phyloP scores from a whole-genome alignment of 352 stramenopile genomes.

The Elongisporangium anandrum region DNA sequence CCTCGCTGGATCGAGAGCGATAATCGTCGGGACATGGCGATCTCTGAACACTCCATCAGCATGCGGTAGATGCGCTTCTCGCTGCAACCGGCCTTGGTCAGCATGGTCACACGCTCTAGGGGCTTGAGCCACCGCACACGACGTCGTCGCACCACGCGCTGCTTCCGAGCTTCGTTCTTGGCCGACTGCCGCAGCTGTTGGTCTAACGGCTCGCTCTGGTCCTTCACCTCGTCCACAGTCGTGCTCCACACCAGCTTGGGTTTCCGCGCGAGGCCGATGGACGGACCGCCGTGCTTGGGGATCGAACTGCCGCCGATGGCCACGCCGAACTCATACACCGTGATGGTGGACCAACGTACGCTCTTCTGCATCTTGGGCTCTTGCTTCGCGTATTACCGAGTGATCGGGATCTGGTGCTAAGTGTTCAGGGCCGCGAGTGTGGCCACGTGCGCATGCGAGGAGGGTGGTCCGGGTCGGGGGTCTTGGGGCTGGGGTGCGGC shows the following conservation, averaged over 20 bases:
- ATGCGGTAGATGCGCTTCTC: slow-evolving; percentile 48
- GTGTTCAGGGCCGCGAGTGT: background rate
- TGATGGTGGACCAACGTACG: slow-evolving; percentile 55
- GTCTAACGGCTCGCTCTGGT: background rate
- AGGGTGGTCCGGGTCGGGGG: background rate
- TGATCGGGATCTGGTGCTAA: background rate
- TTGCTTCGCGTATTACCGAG: background rate
- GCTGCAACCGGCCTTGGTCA: slow-evolving; percentile 37
- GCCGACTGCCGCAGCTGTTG: background rate
- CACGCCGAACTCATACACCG: slow-evolving; percentile 65
- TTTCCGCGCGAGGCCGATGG: slow-evolving; percentile 39
- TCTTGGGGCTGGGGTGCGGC: background rate
- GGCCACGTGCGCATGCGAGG: background rate
- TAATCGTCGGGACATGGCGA: slow-evolving; percentile 41
- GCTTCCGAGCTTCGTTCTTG: slow-evolving; percentile 7
- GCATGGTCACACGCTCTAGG: slow-evolving; percentile 32
- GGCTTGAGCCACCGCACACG: slow-evolving; percentile 29
- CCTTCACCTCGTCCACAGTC: slow-evolving; percentile 28
- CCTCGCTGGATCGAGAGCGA: slow-evolving; percentile 6
- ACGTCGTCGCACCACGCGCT: slow-evolving; percentile 5
- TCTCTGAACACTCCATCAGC: slow-evolving; percentile 51
- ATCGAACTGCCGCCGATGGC: slow-evolving; percentile 45
- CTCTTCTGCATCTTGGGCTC: slow-evolving; percentile 18
- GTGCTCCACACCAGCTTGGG: slow-evolving; percentile 40
- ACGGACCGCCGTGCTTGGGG: slow-evolving; percentile 38